These are phyloP conservation scores for Sonneratia caseolaris DNA, from an alignment of 345 rosid species.

Conservation along the genomic window DNA sequence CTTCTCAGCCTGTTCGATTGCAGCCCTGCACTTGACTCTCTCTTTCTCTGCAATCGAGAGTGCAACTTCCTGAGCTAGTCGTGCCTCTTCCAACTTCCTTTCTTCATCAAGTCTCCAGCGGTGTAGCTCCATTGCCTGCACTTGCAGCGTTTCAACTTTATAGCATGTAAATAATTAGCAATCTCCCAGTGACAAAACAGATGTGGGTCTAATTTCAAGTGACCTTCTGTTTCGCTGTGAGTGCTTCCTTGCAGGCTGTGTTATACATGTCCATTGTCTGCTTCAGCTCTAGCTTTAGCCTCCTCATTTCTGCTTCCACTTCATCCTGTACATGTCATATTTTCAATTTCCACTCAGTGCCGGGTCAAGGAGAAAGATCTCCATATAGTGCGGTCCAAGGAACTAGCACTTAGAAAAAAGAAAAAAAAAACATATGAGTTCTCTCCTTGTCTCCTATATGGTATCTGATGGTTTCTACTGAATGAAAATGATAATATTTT, in stretches of 20 bases:
- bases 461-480: too few relatives aligned
- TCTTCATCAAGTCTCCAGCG: constrained; percentile 23
- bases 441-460: too few relatives aligned
- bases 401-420: too few relatives aligned
- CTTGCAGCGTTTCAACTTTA: neutral
- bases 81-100: constrained; percentile 28
- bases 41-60: constrained; percentile 38
- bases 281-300: constrained; percentile 9
- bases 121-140: constrained; percentile 33
- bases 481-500: too few relatives aligned
- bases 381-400: neutral
- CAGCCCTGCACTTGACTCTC: constrained; percentile 35
- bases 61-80: constrained; percentile 30
- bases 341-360: neutral
- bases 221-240: constrained; percentile 4
- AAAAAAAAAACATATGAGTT: too few relatives aligned
- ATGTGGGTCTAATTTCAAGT: neutral
- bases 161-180: neutral
- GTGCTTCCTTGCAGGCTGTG: constrained; percentile 11
- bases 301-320: constrained; percentile 7
- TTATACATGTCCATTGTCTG: constrained; percentile 9
- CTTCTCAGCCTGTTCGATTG: constrained; percentile 31
- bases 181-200: neutral
- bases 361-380: neutral
- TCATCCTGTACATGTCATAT: neutral